Conservation (phyloP, 371 early-diverging fungal genomes). For the Fennellomyces sp. region DNA sequence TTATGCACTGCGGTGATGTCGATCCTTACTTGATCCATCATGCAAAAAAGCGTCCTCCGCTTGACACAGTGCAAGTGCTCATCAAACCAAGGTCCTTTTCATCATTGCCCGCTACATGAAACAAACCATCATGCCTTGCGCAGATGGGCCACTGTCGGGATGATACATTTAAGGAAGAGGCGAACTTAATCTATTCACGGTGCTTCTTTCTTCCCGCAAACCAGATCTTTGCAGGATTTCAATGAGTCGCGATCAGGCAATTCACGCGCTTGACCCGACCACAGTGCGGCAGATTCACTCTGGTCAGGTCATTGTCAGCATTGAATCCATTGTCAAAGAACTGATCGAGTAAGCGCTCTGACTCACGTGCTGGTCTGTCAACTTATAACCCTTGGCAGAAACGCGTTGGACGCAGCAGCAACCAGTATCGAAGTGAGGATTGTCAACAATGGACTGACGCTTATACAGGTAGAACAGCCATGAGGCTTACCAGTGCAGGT, state of each 20-base stretch:
- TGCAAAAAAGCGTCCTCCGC: no score
- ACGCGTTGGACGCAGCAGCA: slow-evolving; percentile 52
- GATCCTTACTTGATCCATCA: no score
- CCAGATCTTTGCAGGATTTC: no score
- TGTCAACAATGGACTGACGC: slow-evolving; percentile 35
- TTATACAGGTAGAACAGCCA: slow-evolving; percentile 25
- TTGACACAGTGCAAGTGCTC: no score
- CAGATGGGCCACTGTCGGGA: no score
- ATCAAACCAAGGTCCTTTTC: no score
- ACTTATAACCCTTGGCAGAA: no score
- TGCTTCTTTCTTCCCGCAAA: background rate
- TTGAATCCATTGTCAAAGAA: slow-evolving; percentile 24
- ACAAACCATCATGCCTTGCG: no score
- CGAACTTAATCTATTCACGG: background rate
- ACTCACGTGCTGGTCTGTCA: no score
- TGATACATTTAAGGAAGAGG: no score
- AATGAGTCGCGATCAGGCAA: slow-evolving; percentile 9
- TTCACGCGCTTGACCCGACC: slow-evolving; percentile 15
- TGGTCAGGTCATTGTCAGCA: slow-evolving; percentile 24
- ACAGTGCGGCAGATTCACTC: slow-evolving; percentile 19
- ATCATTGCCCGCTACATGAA: no score
- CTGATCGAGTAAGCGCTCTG: slow-evolving; percentile 20
- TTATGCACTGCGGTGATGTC: no score
- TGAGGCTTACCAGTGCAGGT: background rate
- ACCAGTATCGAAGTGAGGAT: slow-evolving; percentile 38